Evolutionary conservation across 176 grass and related monocot genomes (phyloP), one percentile per base, ranked within the genome.

Genomic region (Oropetium thomaeum): DNA sequence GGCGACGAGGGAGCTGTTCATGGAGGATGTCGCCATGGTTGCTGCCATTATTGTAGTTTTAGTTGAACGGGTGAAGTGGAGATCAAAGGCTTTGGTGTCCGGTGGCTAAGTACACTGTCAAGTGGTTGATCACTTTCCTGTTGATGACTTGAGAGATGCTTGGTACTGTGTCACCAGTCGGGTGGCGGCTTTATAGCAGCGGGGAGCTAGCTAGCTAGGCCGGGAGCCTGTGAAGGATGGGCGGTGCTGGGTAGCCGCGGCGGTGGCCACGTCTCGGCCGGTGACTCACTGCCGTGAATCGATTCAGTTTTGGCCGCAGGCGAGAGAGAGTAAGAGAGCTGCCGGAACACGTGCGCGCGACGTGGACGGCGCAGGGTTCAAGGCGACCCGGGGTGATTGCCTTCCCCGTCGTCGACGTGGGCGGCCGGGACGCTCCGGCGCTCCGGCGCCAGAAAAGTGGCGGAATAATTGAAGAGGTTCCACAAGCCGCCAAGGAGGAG

Each of bases 311-410:
- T 5, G 17, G 19, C 32, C 19, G 65, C 65, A 43, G 12, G 39
- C 28, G 5, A 16, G 5, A 65, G 62, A 5, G 39, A 42, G 64
- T 26, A 17, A 11, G 1, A 29, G 26, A 29, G 55, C 32, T 7
- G 28, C 44, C 9, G 58, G 62, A 22, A 28, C 19, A 28, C 20
- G 19, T 39, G 33, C 4, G 20, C 7, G 23, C 53, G 71, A 74
- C 71, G 71, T 74, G 71, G 71, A 59, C 15, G 5, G 55, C 41
- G 38, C 54, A 53, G 19, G 48, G n/a, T 42, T 44, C 75, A 51
- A 79, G 39, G 23, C 3, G 5, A 26, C n/a, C n/a, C 53, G 22
- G 30, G 52, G 29, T n/a, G n/a, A n/a, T n/a, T n/a, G n/a, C n/a
- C n/a, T n/a, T n/a, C n/a, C n/a, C n/a, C n/a, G 12, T 5, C 12